Evolutionary conservation across 2,329 filamentous ascomycete species (phyloP).

Genomic region (Trichoderma cornu-damae): DNA sequence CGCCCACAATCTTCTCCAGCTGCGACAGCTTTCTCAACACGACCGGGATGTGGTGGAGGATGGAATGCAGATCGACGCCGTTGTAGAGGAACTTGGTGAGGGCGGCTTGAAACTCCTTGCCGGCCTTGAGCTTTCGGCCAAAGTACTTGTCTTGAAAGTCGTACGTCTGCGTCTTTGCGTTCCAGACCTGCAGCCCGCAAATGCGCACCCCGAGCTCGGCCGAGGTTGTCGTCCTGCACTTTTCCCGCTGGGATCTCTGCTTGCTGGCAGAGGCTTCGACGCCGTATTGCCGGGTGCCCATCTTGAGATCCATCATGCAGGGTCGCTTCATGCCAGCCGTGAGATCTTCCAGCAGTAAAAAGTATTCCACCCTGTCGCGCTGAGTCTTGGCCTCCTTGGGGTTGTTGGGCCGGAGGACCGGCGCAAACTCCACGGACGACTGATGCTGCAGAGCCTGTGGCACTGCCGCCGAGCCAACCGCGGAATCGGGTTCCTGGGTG

Average conservation of each 20-base stretch:
- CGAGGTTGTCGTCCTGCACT: slow-evolving; percentile 89
- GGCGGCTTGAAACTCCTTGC: slow-evolving; percentile 81
- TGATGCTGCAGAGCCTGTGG: slow-evolving; percentile 37
- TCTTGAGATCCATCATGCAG: slow-evolving; percentile 96
- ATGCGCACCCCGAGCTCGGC: slow-evolving; percentile 86
- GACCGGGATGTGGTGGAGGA: slow-evolving; percentile 79
- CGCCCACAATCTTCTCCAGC: slow-evolving; percentile 76
- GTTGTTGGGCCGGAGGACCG: slow-evolving; percentile 60
- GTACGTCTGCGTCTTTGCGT: slow-evolving; percentile 74
- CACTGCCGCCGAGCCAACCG: slow-evolving; percentile 26
- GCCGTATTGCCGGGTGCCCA: slow-evolving; percentile 96
- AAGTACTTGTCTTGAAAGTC: slow-evolving; percentile 99
- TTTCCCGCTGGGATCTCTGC: slow-evolving; percentile 83
- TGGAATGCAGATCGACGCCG: slow-evolving; percentile 72
- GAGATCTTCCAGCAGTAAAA: slow-evolving; percentile 87
- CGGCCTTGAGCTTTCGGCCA: slow-evolving; percentile 80
- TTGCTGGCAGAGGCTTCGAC: slow-evolving; percentile 90
- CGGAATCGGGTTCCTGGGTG: slow-evolving; percentile 31
- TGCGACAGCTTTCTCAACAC: slow-evolving; percentile 78
- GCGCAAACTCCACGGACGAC: slow-evolving; percentile 33
- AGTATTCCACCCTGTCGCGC: slow-evolving; percentile 75
- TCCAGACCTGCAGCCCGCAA: slow-evolving; percentile 96
- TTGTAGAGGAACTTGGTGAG: slow-evolving; percentile 88
- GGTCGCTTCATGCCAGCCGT: slow-evolving; percentile 95
- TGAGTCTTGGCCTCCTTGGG: slow-evolving; percentile 70